Evolutionary conservation across 169 alveolate species (phyloP).

Genomic region (Cryptosporidium parvum): DNA sequence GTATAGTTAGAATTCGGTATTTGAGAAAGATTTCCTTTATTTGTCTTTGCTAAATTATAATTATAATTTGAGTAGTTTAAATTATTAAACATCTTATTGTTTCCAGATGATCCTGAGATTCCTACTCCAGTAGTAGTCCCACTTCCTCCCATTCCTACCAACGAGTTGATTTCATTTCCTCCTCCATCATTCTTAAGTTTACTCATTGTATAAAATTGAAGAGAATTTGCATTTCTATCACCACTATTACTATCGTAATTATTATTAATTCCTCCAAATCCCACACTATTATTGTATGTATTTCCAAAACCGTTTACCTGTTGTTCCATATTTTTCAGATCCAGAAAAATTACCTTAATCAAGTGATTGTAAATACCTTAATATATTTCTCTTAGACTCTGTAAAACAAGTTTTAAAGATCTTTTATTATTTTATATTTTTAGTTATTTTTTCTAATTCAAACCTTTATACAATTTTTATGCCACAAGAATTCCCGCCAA

Average conservation of each 20-base stretch:
- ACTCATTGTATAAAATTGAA: conserved; percentile 58
- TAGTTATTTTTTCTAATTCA: too few species aligned
- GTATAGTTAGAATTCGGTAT: background rate
- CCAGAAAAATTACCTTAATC: background rate
- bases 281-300: background rate
- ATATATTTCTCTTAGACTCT: background rate
- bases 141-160: background rate
- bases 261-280: background rate
- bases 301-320: conserved; percentile 14
- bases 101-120: background rate
- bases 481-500: background rate
- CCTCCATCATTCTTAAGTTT: conserved; percentile 29
- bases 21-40: background rate
- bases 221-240: conserved; percentile 23
- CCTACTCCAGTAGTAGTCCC: background rate
- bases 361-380: background rate
- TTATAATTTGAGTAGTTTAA: background rate
- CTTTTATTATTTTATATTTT: background rate
- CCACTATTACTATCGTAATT: background rate
- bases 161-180: background rate
- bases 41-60: background rate
- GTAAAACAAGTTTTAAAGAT: background rate
- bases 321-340: background rate
- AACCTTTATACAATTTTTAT: too few species aligned
- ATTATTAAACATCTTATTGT: background rate